phyloP scores from a whole-genome alignment of 2,329 filamentous ascomycete species.

The Ascochyta clinopodiicola region DNA sequence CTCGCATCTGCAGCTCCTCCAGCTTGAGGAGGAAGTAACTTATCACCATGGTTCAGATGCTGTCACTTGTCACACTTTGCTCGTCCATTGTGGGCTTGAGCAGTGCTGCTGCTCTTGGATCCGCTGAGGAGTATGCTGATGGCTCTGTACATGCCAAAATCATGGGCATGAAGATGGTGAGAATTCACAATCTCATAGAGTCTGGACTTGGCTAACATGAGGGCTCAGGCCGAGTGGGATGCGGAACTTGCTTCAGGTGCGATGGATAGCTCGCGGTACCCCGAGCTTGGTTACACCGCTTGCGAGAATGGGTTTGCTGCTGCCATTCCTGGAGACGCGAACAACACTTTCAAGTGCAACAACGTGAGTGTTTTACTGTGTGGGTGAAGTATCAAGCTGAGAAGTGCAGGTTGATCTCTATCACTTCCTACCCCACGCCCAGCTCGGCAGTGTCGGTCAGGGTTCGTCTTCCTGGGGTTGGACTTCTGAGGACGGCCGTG shows the following conservation, averaged over 20 bases:
- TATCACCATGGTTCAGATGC: conserved; percentile 23
- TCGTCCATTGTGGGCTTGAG: conserved; percentile 28
- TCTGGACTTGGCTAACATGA: conserved; percentile 5
- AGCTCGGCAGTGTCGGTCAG: conserved; percentile 55
- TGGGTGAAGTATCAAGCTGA: conserved; percentile 10
- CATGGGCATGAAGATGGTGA: conserved; percentile 42
- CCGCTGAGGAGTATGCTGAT: conserved; percentile 43
- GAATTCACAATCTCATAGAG: background rate
- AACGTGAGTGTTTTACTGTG: conserved; percentile 30
- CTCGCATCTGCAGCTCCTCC: conserved; percentile 3
- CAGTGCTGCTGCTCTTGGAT: conserved; percentile 30
- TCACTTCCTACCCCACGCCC: conserved; percentile 60
- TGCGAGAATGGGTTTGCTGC: conserved; percentile 44
- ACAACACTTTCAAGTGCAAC: conserved; percentile 47
- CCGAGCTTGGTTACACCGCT: conserved; percentile 36
- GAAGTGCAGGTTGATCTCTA: conserved; percentile 56
- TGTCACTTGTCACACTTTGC: conserved; percentile 22
- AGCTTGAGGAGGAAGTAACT: background rate
- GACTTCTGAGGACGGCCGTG: conserved; percentile 57
- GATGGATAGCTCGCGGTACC: conserved; percentile 37
- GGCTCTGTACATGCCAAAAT: conserved; percentile 44
- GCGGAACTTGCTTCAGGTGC: conserved; percentile 35
- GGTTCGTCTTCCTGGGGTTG: conserved; percentile 59
- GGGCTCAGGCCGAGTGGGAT: conserved; percentile 30
- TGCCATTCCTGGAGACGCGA: conserved; percentile 41